These are phyloP conservation scores for Ophiosphaerella narmari DNA, from an alignment of 2,329 filamentous ascomycete genomes.

Conservation along the genomic window DNA sequence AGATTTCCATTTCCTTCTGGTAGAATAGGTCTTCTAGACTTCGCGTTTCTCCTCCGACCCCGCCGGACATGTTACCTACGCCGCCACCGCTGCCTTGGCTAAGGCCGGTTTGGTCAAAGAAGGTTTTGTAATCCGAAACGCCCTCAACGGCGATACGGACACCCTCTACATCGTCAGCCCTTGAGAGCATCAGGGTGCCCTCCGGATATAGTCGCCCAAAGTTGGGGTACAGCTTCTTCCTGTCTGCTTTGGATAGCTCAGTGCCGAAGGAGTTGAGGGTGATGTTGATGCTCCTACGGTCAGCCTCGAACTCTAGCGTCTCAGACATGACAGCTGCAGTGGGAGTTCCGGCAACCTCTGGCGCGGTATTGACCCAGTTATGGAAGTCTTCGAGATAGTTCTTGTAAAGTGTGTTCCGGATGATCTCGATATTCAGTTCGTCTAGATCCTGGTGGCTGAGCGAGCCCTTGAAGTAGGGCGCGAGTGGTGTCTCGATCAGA, in stretches of 20 bases:
- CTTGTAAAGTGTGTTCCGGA: conserved; percentile 98
- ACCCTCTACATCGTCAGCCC: conserved; percentile 92
- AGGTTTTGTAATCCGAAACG: conserved; percentile 89
- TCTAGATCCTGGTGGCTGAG: conserved; percentile 95
- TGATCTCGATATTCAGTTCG: conserved; percentile 98
- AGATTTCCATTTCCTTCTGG: conserved; percentile 99
- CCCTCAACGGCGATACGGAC: conserved; percentile 93
- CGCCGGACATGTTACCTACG: conserved; percentile 83
- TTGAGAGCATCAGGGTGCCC: conserved; percentile 90
- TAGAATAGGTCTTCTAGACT: conserved; percentile 98
- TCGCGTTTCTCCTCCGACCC: conserved; percentile 78
- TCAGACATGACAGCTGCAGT: conserved; percentile 95
- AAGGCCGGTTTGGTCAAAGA: conserved; percentile 89
- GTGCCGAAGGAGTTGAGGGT: conserved; percentile 98
- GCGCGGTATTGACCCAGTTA: conserved; percentile 86
- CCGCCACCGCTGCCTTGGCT: conserved; percentile 74
- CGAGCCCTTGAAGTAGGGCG: conserved; percentile 96
- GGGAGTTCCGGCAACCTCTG: conserved; percentile 84
- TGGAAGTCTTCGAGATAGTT: conserved; percentile 99
- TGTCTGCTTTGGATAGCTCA: conserved; percentile 88
- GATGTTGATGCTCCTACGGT: conserved; percentile 96
- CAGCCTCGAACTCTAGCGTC: conserved; percentile 94
- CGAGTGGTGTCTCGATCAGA: conserved; percentile 92
- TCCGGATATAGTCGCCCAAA: conserved; percentile 93
- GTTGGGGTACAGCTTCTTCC: conserved; percentile 92